Conservation (phyloP, 129 eudicot species). For the Artemisia tridentata region DNA sequence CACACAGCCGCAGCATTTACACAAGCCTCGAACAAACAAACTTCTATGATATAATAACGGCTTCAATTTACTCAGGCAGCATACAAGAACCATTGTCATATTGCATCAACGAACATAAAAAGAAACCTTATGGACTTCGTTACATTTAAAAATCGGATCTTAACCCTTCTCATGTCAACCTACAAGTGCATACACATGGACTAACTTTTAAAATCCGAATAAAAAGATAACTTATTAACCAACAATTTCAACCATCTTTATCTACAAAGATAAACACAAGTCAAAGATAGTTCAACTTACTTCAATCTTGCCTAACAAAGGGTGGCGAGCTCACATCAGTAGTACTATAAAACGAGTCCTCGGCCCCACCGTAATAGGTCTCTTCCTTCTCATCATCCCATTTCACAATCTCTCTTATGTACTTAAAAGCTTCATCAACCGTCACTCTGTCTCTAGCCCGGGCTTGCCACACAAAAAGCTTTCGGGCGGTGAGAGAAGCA, state of each 20-base stretch:
- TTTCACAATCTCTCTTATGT: conserved; percentile 79
- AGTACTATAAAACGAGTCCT: conserved; percentile 93
- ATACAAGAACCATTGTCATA: background rate
- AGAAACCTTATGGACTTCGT: conserved; percentile 14
- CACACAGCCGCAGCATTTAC: too few species aligned
- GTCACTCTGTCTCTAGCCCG: conserved; percentile 80
- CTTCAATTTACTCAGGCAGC: background rate
- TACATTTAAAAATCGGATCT: conserved; percentile 31
- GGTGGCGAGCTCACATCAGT: conserved; percentile 92
- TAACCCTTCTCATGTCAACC: conserved; percentile 23
- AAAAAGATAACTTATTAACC: conserved; percentile 37
- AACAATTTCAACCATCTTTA: conserved; percentile 24
- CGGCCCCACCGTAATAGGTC: conserved; percentile 43
- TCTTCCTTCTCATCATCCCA: conserved; percentile 98
- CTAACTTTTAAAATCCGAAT: conserved; percentile 25
- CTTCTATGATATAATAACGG: background rate
- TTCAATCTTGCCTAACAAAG: conserved; percentile 52
- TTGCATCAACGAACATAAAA: conserved; percentile 8
- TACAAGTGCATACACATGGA: conserved; percentile 22
- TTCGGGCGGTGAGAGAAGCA: conserved; percentile 61
- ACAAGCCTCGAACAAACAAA: background rate
- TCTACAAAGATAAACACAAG: conserved; percentile 31
- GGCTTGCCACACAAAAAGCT: conserved; percentile 93
- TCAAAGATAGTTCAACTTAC: conserved; percentile 11
- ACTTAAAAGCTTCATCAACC: conserved; percentile 89